Evolutionary conservation across 768 basidiomycete species (phyloP), one percentile per base, ranked within the genome.

Genomic region (Agaricus blazei): DNA sequence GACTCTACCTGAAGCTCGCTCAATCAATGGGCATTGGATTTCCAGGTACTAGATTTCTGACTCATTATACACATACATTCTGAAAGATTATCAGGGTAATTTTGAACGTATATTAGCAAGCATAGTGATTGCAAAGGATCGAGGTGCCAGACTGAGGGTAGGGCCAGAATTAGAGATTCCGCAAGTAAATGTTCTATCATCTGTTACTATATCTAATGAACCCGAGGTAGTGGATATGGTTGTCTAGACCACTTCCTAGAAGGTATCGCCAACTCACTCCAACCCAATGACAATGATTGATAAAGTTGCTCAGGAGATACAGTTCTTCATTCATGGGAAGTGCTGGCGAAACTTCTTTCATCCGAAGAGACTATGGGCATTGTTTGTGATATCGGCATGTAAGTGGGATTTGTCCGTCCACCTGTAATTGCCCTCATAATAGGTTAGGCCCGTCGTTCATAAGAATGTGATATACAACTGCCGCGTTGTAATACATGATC

Each of bases 381-480:
- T 50, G 74, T 99, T 28, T 98, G 96, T 64, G 97, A 99, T 70
- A 82, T 98, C 42, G 97, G 97, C 60, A 98, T 99, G 97, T 94
- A 48, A 59, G 89, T 62, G 2, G 36, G 23, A 4, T 24, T 26
- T 43, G 40, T 29, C 63, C 28, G 19, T 36, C 9, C 15, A 9
- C 1, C 27, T 19, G 24, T 15, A 6, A 23, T 38, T 51, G 36
- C 57, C 28, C 34, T 37, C 14, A 57, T 41, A 36, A 23, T 42
- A 27, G n/a, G 46, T 37, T 57, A 99, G 96, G 96, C 96, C 97
- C 1, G 82, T 99, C 52, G 81, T 88, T 1, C 97, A 99, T 80
- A 98, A 98, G 80, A 98, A 97, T 67, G 93, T 94, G 46, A 95
- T 88, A 60, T 98, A 98, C 74, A 99, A 99, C 66, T 97, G 93